phyloP scores from a whole-genome alignment of 2,329 filamentous ascomycete species.

The Massarina eburnea region DNA sequence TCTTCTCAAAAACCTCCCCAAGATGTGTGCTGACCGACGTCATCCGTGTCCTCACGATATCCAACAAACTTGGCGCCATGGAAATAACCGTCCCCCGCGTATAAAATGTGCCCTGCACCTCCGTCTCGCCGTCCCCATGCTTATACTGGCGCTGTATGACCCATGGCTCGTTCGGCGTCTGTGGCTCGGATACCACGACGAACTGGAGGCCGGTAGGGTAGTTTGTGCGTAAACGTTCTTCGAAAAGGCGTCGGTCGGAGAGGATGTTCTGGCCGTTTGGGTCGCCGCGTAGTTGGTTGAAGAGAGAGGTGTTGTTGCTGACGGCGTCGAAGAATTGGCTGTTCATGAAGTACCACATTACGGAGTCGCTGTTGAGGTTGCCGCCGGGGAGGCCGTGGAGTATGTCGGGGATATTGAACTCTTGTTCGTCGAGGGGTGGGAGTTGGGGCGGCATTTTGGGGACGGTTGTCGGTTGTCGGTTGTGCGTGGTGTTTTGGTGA shows the following conservation, averaged over 20 bases:
- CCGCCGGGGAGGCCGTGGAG: constrained; percentile 23
- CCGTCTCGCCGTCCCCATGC: constrained; percentile 46
- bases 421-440: constrained; percentile 36
- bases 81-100: constrained; percentile 62
- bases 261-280: constrained; percentile 53
- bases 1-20: constrained; percentile 56
- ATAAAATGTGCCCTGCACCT: constrained; percentile 61
- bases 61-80: constrained; percentile 63
- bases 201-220: constrained; percentile 57
- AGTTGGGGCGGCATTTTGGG: constrained; percentile 30
- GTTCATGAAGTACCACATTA: constrained; percentile 64
- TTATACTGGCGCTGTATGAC: constrained; percentile 60
- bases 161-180: constrained; percentile 57
- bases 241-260: constrained; percentile 59
- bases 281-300: constrained; percentile 55
- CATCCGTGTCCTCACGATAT: constrained; percentile 58
- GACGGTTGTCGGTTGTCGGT: too few species aligned
- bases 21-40: constrained; percentile 59
- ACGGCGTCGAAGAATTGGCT: constrained; percentile 65
- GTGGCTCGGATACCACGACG: constrained; percentile 60
- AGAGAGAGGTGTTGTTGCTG: constrained; percentile 60
- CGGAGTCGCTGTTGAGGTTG: constrained; percentile 32
- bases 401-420: constrained; percentile 27
- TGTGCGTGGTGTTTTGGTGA: background rate
- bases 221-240: constrained; percentile 56